Base-by-base conservation (phyloP, 352 stramenopile genomes). In the Phytopythium montanum region DNA sequence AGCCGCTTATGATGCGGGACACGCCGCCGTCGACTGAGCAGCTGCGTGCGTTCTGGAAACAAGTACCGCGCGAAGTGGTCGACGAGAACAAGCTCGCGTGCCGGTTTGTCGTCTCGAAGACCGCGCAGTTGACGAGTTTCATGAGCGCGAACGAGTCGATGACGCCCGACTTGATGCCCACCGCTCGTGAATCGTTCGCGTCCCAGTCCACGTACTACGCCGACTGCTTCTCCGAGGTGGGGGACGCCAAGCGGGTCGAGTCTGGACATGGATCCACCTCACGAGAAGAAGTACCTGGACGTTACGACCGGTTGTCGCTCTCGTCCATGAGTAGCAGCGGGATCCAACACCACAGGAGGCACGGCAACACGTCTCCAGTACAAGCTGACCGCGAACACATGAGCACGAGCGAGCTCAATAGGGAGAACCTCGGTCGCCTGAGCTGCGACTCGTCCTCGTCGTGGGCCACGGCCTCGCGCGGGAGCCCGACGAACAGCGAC, bases 1-100 rank as follows among this genome's bases (percentile, higher is more conserved):
- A 25, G 51, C 9, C 25, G 0, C 12, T 34, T 16, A 36, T 14
- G 2, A 19, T 19, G 18, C n/a, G 19, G 1, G 25, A 46, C 9
- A 69, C 85, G 45, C 42, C 63, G 4, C 55, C 59, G 19, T 76
- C 62, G 38, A 79, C 39, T 56, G 70, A 66, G 19, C 75, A 34
- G 51, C 54, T 85, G 26, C 65, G 67, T 29, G 56, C 59, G 9
- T 88, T 88, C 52, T 93, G 84, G 84, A 73, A 78, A 54, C 73
- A 76, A 5, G 66, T 91, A 21, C 62, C 77, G 1, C 73, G 59
- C 12, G 76, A 91, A 33, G 55, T 74, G 29, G 65, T 89, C 13
- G 78, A 68, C 2, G 82, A 85, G 60, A 85, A 76, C 60, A 90
- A 86, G 50, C 64, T 92, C 55, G 76, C 77, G 34, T 92, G 80